A percentile compares a stretch with the other conserved stretches of the same genome.
phyloP scores from a whole-genome alignment of 495 filamentous ascomycete genomes.

The Trichoderma erinaceum region DNA sequence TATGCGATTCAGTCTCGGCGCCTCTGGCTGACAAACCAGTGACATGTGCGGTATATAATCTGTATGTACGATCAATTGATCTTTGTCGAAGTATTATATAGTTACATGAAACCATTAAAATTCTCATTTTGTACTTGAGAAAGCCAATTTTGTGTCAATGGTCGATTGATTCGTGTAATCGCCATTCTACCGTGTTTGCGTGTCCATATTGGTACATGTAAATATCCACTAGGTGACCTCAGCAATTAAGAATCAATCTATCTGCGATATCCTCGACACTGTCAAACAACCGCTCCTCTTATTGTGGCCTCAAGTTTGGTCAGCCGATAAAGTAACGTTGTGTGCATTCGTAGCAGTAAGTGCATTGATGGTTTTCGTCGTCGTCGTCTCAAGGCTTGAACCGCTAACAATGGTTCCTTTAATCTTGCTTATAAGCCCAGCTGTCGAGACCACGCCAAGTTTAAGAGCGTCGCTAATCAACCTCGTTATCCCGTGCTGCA shows the following conservation, averaged over 20 bases:
- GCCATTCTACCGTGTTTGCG: too few species aligned
- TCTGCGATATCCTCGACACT: not conserved
- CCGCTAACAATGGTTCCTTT: slow-evolving; percentile 28
- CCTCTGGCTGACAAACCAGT: too few species aligned
- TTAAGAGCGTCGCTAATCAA: slow-evolving; percentile 30
- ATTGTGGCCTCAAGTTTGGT: not conserved
- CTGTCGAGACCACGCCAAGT: slow-evolving; percentile 28
- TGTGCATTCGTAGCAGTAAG: slow-evolving; percentile 14
- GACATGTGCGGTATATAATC: too few species aligned
- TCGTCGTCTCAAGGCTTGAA: slow-evolving; percentile 27
- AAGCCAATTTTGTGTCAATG: too few species aligned
- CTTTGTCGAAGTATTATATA: too few species aligned
- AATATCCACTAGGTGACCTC: not conserved
- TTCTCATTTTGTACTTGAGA: too few species aligned
- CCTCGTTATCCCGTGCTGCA: slow-evolving; percentile 27
- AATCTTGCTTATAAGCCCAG: slow-evolving; percentile 33
- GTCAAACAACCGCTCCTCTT: not conserved
- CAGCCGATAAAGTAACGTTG: not conserved
- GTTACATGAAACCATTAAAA: too few species aligned
- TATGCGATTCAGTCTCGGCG: too few species aligned
- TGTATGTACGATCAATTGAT: too few species aligned
- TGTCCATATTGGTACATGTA: too few species aligned
- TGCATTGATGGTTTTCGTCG: slow-evolving; percentile 28
- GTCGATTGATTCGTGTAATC: too few species aligned
- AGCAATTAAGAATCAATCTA: not conserved